Evolutionary conservation across 768 basidiomycete species (phyloP), one percentile per base, ranked within the genome.

Genomic region (Termitomyces sp.): DNA sequence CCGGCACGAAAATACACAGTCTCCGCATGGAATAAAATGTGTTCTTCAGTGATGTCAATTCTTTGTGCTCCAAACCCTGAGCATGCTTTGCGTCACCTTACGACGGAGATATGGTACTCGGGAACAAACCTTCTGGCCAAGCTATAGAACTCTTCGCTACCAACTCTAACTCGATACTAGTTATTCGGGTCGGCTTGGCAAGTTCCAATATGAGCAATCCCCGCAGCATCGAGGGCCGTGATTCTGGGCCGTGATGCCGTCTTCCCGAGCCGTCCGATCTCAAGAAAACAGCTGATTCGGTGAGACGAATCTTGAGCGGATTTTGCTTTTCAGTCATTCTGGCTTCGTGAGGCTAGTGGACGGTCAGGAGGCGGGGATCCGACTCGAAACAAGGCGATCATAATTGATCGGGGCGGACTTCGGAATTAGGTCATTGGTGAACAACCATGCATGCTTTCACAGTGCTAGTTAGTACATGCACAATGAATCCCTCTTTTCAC

Each of bases 91-190:
- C 34, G 42, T 54, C 47, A 62, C 31, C 36, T 16, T 20, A 34
- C 36, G 12, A 15, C n/a, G 50, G 11, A 6, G 12, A 33, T 56
- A 56, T 11, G 55, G 22, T 55, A 47, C 42, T 42, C 11, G 42
- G 34, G 47, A 37, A 13, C 79, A 54, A 60, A 94, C 95, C 92
- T 81, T 97, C 94, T 2, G 89, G 86, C 88, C 93, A 97, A 39
- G 85, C 81, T 4, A 87, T 89, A 24, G 78, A 73, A 3, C 87
- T 78, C 59, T 78, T 88, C 3, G 91, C 95, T 47, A 85, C 77
- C 22, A 99, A 74, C 69, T 87, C 84, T 41, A 97, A 77, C 57
- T 88, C 87, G 58, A 99, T 95, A 66, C 86, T 89, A 34, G 89
- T 87, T 63, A 99, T 87, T 69, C 86, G 86, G 55, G 86, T 94